These are phyloP conservation scores for Tetrapisispora nanseiensis DNA, from an alignment of 805 yeast genomes.

Conservation along the genomic window DNA sequence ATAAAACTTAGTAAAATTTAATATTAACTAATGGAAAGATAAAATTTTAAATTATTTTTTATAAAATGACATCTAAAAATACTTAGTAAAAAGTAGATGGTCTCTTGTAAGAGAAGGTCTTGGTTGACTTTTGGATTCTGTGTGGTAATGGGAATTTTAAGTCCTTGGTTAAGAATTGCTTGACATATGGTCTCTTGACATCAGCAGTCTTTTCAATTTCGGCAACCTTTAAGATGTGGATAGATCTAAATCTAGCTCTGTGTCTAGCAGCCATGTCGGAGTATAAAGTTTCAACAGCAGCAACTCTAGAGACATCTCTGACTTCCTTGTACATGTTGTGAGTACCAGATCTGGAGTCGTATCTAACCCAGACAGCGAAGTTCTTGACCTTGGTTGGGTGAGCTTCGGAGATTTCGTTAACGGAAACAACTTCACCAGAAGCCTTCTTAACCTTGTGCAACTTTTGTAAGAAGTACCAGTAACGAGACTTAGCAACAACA, in stretches of 20 bases:
- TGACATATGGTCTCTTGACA: conserved; percentile 98
- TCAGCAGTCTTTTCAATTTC: conserved; percentile 96
- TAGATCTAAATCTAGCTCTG: conserved; percentile 99
- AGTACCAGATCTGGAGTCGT: conserved; percentile 99
- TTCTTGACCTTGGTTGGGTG: conserved; percentile 99
- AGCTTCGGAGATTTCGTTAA: conserved; percentile 85
- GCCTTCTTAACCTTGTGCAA: conserved; percentile 99
- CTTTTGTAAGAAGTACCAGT: conserved; percentile 99
- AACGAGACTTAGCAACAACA: conserved; percentile 4
- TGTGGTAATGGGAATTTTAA: conserved; percentile 99
- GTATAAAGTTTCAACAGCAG: conserved; percentile 97
- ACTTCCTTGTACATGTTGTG: conserved; percentile 99
- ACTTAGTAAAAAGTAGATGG: conserved; percentile 94
- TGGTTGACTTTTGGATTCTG: conserved; percentile 89
- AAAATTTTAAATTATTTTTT: conserved; percentile 3
- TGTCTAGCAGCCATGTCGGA: conserved; percentile 99
- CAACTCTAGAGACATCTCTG: conserved; percentile 98
- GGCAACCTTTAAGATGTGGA: conserved; percentile 98
- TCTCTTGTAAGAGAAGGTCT: conserved; percentile 82
- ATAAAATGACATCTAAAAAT: conserved; percentile 2
- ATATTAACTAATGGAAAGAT: not conserved
- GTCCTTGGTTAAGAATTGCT: conserved; percentile 90
- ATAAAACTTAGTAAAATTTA: too few species aligned
- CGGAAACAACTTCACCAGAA: conserved; percentile 96
- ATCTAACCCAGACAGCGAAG: conserved; percentile 99